Evolutionary conservation across 108 stramenopile species (phyloP), one percentile per base, ranked within the genome.

Genomic region (Cyclostephanos tholiformis): DNA sequence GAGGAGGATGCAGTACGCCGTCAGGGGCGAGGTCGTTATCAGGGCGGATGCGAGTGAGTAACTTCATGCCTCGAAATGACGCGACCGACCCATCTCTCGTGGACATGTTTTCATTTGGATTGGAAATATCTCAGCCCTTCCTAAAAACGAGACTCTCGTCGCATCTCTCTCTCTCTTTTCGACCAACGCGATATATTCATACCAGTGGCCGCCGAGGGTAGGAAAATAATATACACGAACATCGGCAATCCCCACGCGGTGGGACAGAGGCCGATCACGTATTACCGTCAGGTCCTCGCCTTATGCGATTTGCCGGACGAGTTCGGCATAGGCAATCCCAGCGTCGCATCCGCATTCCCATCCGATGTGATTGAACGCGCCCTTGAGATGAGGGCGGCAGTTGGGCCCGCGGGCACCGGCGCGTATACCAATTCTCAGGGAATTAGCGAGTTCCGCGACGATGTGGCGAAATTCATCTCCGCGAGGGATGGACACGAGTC

Each of bases 241-340:
- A 95, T 97, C 38, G 97, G 97, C 14, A 98, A 98, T 86, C 97
- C 97, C 23, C 97, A 98, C 69, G 82, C 94, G 9, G 92, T 97
- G 30, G 88, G 92, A 27, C 97, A 98, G 75, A 67, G 85, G 61
- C 96, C 97, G 8, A 79, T 97, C 46, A 84, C 88, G 0, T 98
- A 88, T 63, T 86, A 81, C 63, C 82, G 97, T 0, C 88, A 97
- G 71, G 95, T 97, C 0, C 63, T 97, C 13, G 88, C 97, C 10
- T 86, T 97, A 39, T 89, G 95, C 57, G 88, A 91, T 75, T 79
- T 91, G 63, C 95, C 97, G 0, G 79, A 85, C n/a, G 81, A 87
- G 56, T 82, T 63, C 35, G 90, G 90, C 22, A 79, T 91, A 0
- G 88, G 86, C 49, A 85, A 91, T 70, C 84, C 87, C 11, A 52